Evolutionary conservation across 495 filamentous ascomycete genomes (phyloP).

Genomic region (Diplogelasinospora grovesii): DNA sequence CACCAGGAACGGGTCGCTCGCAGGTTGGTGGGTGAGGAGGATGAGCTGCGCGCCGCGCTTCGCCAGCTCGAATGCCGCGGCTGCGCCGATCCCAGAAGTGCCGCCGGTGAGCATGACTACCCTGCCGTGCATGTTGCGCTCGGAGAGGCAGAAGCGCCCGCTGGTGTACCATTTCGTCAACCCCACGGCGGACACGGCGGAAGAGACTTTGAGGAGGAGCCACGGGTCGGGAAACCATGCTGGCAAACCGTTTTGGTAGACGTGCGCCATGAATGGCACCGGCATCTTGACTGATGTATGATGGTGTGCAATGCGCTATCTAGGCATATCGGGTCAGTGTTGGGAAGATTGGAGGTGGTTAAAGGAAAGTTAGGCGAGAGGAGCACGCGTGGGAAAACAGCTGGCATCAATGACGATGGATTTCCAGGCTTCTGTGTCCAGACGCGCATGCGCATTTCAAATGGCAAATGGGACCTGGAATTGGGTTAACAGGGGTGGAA

Average conservation of each 20-base stretch:
- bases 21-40: slow-evolving; percentile 75
- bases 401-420: no score
- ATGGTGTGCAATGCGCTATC: slow-evolving; percentile 1
- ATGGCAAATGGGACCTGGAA: no score
- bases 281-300: slow-evolving; percentile 55
- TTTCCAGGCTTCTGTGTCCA: no score
- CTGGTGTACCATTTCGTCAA: slow-evolving; percentile 72
- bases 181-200: slow-evolving; percentile 53
- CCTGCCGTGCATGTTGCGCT: slow-evolving; percentile 84
- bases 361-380: no score
- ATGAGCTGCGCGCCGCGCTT: slow-evolving; percentile 82
- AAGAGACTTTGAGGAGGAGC: slow-evolving; percentile 51
- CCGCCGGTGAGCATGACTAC: slow-evolving; percentile 93
- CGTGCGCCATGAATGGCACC: slow-evolving; percentile 60
- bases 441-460: no score
- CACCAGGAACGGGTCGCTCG: slow-evolving; percentile 77
- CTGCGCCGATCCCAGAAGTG: slow-evolving; percentile 87
- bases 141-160: slow-evolving; percentile 67
- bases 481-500: no score
- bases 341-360: no score
- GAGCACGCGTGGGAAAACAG: no score
- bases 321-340: slow-evolving; percentile 2
- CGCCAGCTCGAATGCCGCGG: slow-evolving; percentile 66
- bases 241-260: slow-evolving; percentile 56
- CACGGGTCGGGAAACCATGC: slow-evolving; percentile 58